Base-by-base conservation (phyloP, 768 basidiomycete species). In the Cystofilobasidium ferigula region DNA sequence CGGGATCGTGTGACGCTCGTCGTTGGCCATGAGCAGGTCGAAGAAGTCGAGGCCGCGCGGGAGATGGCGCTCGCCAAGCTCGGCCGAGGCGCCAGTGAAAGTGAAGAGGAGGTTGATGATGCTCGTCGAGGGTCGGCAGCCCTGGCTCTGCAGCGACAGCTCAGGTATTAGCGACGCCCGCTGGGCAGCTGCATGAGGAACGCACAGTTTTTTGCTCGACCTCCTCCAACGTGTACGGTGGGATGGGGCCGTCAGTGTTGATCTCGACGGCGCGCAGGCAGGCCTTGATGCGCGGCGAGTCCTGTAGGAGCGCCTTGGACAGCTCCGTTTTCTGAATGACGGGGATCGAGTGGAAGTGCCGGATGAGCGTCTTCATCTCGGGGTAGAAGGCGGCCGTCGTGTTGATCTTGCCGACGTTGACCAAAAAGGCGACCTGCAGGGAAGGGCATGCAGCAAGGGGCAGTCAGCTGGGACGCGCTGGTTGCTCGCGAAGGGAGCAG, bases 1-100 rank as follows among this genome's bases (percentile, higher is more conserved):
- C 14, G 85, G 81, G 40, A 89, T 78, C 30, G 51, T 54, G 51
- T 54, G 51, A 5, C n/a, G 28, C 53, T 60, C 56, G 13, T 81
- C 81, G 71, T 85, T 84, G 43, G 89, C 87, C 45, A 89, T 80
- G 75, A 93, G 93, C 45, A 93, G 79, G 76, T 93, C 89, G 51
- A 89, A 79, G 68, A 92, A 86, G 59, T 73, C 74, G 64, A 73
- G 67, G 12, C 72, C 80, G 24, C 83, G 80, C 56, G 88, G 87
- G 72, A 91, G 91, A 77, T 90, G 88, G 38, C 81, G 78, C 63
- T 78, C 73, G 61, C 77, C 77, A 58, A 70, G 62, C 72, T 74
- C 88, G 35, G 83, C 81, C 56, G 87, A 84, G 70, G 87, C 83
- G 70, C 80, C 82, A 28, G 84, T 82, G 54, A 88, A 77, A 20